Conservation (phyloP, 2,329 filamentous ascomycete species). For the Fusarium liriodendri region DNA sequence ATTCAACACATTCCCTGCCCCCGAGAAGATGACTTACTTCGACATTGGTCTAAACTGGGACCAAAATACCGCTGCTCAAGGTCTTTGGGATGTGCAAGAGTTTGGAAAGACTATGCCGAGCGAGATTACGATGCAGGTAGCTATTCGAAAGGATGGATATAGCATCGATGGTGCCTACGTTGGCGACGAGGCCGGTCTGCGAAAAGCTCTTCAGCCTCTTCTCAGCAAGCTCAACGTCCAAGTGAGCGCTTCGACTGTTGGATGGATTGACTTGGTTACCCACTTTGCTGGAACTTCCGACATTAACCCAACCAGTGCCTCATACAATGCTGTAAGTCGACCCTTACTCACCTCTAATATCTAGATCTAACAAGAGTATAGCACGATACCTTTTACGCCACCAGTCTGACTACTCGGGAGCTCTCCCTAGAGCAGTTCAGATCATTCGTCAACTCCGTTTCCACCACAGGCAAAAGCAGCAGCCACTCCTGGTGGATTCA, state of each 20-base stretch:
- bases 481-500: constrained; percentile 42
- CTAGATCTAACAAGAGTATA: constrained; percentile 1
- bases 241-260: constrained; percentile 23
- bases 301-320: constrained; percentile 39
- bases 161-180: constrained; percentile 44
- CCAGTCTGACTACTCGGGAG: constrained; percentile 42
- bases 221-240: constrained; percentile 29
- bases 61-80: constrained; percentile 28
- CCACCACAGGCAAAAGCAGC: constrained; percentile 27
- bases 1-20: constrained; percentile 43
- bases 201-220: constrained; percentile 34
- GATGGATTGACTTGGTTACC: constrained; percentile 43
- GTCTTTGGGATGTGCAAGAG: constrained; percentile 41
- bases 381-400: constrained; percentile 48
- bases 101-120: constrained; percentile 43
- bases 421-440: constrained; percentile 38
- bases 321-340: constrained; percentile 39
- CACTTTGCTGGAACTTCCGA: constrained; percentile 35
- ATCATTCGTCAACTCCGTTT: constrained; percentile 41
- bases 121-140: constrained; percentile 45
- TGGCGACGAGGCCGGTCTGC: constrained; percentile 26
- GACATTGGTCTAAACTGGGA: constrained; percentile 37
- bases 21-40: constrained; percentile 36
- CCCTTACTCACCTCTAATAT: fast-evolving
- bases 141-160: constrained; percentile 30